Evolutionary conservation across 1,139 yeast genomes (phyloP), one percentile per base, ranked within the genome.

Genomic region (Hansenula sp.): DNA sequence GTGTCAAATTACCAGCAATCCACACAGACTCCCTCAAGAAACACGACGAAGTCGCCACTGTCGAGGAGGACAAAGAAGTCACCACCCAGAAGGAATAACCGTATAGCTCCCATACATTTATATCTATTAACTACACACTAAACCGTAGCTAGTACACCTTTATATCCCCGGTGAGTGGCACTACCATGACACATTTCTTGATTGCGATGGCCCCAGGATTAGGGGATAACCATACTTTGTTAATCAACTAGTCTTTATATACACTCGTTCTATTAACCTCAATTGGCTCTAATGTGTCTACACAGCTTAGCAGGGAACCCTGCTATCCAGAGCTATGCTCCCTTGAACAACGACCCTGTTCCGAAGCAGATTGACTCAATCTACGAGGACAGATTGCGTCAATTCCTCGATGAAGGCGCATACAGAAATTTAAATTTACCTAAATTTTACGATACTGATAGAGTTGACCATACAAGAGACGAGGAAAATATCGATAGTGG

Each of bases 331-430:
- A 21, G 34, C 19, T 61, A 53, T 35, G 45, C 50, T 10, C 37
- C 40, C 11, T 43, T 69, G 50, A 82, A 76, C 59, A 70, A 69
- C 45, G 81, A 77, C 47, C 97, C 97, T 4, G 79, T 77, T 40
- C 85, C 89, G 55, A 87, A 87, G 60, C 92, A 94, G 45, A 80
- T 90, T 31, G 89, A 86, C 57, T 73, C 77, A 41, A 76, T 90
- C 43, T 90, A 84, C 59, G 87, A 83, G 53, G 75, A 77, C 55
- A 71, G 97, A 42, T 68, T 92, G 46, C 75, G 95, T 37, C 96
- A 88, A 53, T 90, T 90, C 68, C 76, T 77, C 32, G 82, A 81
- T 54, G 64, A 64, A 9, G 79, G 80, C 7, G 81, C 81, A 50
- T 92, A 84, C 64, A 61, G 64, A 37, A 66, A 73, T 39, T 66